Base-by-base conservation (phyloP, 2,329 filamentous ascomycete genomes). In the Aspergillus sclerotialis region DNA sequence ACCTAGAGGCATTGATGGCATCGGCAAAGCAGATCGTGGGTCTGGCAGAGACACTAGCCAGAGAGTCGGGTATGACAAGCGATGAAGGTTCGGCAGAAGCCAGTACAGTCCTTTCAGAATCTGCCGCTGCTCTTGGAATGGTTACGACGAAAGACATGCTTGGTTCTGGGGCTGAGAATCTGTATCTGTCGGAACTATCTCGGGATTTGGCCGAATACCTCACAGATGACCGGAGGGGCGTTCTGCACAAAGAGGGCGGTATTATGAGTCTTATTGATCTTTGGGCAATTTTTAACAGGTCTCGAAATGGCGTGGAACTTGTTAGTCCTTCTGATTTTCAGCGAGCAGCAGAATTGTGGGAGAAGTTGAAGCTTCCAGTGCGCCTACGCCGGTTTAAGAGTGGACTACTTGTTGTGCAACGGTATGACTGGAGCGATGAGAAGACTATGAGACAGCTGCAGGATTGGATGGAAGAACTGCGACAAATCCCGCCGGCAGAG, bases 121-220 rank as follows among this genome's bases (percentile, higher is more conserved):
- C 86, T 1, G 84, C 82, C 5, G 85, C 78, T 37, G 85, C 90
- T 33, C 72, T 96, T 0, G 88, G 89, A 0, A 75, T 96, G 34
- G 75, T 92, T n/a, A 93, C 90, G 0, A 96, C 90, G 1, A 94
- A 89, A 62, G 90, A 96, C 48, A 94, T 94, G 68, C 82, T 94
- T 1, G 79, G 81, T 14, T 78, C 82, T n/a, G 78, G 81, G 26
- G 75, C 84, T 0, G 86, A 93, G 55, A 85, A 81, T 10, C 73
- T 96, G 2, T 98, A 98, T 56, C 69, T 95, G 5, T 94, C 88
- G 0, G 87, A 94, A 50, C 68, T 94, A 28, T 78, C 88, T 4
- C 76, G 87, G 21, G 90, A 89, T 49, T 62, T 94, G 4, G 89
- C 88, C 6, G 88, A 94, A 59, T 94, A 90, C 50, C 68, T 94